Conservation (phyloP, 2,329 filamentous ascomycete genomes). For the Colletotrichum sidae region DNA sequence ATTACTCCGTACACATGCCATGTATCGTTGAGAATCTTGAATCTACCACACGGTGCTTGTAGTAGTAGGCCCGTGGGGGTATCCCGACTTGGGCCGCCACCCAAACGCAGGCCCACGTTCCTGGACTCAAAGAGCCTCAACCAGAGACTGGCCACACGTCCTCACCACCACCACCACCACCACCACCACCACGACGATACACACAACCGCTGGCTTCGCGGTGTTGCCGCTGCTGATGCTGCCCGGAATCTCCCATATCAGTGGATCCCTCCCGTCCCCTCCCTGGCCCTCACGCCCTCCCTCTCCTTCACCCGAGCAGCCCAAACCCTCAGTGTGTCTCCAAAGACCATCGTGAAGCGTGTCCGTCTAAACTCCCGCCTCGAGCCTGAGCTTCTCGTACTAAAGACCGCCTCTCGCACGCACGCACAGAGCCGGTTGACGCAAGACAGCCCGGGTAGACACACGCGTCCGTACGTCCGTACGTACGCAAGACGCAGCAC, state of each 20-base stretch:
- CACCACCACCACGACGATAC: conserved; percentile 2
- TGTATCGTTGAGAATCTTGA: too few species aligned
- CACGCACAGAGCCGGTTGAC: conserved; percentile 27
- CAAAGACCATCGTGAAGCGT: conserved; percentile 10
- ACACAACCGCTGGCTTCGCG: conserved; percentile 12
- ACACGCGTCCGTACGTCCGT: too few species aligned
- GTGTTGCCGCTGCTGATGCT: conserved; percentile 16
- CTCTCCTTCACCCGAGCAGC: neutral
- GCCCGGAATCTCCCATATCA: conserved; percentile 9
- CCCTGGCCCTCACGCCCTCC: neutral
- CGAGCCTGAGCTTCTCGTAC: conserved; percentile 18
- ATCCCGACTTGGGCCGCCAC: conserved; percentile 21
- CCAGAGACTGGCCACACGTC: neutral
- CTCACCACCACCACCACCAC: neutral
- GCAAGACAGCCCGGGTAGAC: neutral
- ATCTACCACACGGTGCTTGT: too few species aligned
- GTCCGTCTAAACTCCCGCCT: conserved; percentile 28
- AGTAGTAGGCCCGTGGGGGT: conserved; percentile 24
- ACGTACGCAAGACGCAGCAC: neutral
- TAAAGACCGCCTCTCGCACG: conserved; percentile 18
- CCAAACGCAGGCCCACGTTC: conserved; percentile 29
- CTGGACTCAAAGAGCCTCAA: conserved; percentile 32
- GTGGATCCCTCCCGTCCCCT: conserved; percentile 22
- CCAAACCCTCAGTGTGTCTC: conserved; percentile 9
- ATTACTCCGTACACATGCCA: too few species aligned